Base-by-base conservation (phyloP, 768 basidiomycete species). In the Suillus americanus region DNA sequence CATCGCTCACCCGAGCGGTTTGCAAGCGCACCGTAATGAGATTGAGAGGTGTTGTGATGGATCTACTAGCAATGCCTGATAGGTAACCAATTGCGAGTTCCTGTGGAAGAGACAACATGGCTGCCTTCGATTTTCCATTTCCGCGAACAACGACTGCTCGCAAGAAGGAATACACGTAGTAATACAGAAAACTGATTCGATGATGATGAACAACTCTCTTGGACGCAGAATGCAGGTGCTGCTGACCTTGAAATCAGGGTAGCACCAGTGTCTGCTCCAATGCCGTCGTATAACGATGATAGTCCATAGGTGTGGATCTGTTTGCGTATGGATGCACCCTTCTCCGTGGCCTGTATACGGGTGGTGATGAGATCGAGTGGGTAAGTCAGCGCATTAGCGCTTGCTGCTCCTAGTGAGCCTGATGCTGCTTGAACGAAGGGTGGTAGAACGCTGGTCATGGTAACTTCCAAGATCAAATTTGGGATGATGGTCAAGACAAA, bases 361-460 rank as follows among this genome's bases (percentile, higher is more conserved):
- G 86, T 86, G 1, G 82, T 81, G 12, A 85, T 79, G n/a, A 87
- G 78, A 69, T 87, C 86, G 6, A 89, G 79, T 1, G 87, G 87
- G 65, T 87, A 89, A 0, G 82, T 80, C 37, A 85, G 66, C 0
- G 80, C 73, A 67, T 86, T 86, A 0, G 86, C 84, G 8, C 82
- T 74, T 1, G 83, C 84, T 65, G 84, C 84, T 14, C 85, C 87
- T 48, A 86, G 75, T 1, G 84, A 81, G 3, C 86, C 87, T 6
- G 86, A 84, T 63, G 82, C 77, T 0, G 87, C 87, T 67, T 89
- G 87, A 0, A 84, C 79, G 16, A 87, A 76, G 5, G 87, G 87
- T 3, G 87, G 86, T 2, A 89, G 78, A 0, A 82, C 80, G 64
- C 83, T 85, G 9, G 86, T 85, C 86, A 87, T 87, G 66, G 69